Conservation (phyloP, 179 eudicot species). For the Carnegiea gigantea region DNA sequence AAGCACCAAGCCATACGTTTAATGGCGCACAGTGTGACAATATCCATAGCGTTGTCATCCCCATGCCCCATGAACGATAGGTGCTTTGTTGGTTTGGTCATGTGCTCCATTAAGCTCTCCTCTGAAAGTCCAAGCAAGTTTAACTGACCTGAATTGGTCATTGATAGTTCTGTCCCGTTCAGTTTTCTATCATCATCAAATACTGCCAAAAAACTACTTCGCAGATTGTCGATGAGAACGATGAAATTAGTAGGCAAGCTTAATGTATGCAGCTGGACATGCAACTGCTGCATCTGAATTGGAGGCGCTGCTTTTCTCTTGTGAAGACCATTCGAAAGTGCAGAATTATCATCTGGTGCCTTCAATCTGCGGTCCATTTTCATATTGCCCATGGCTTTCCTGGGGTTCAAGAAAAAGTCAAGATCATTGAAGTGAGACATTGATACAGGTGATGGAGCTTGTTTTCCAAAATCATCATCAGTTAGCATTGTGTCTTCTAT, state of each 20-base stretch:
- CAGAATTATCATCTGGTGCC: conserved; percentile 28
- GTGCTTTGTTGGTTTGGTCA: conserved; percentile 26
- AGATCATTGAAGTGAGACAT: conserved; percentile 57
- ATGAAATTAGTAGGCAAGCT: conserved; percentile 47
- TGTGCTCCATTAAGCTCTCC: conserved; percentile 40
- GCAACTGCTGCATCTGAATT: conserved; percentile 33
- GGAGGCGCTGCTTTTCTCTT: conserved; percentile 30
- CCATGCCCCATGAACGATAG: conserved; percentile 26
- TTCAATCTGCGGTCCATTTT: conserved; percentile 33
- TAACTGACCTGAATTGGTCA: conserved; percentile 27
- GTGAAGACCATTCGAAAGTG: conserved; percentile 27
- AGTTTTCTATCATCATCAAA: conserved; percentile 34
- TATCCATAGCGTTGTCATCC: conserved; percentile 28
- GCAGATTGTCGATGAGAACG: conserved; percentile 38
- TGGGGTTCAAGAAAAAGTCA: conserved; percentile 69
- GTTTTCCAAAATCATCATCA: conserved; percentile 28
- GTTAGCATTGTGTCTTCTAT: conserved; percentile 33
- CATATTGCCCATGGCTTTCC: conserved; percentile 34
- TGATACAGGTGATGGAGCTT: conserved; percentile 35
- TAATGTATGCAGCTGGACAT: conserved; percentile 45
- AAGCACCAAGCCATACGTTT: conserved; percentile 74
- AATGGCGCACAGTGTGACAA: conserved; percentile 49
- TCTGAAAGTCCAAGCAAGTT: conserved; percentile 50
- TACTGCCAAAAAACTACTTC: conserved; percentile 40
- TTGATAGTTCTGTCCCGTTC: conserved; percentile 22